A percentile compares a stretch with the other conserved stretches of the same genome.
Evolutionary conservation across 78 protist species (phyloP).

Genomic region (slime mould (Dictyostelium discoideum)): DNA sequence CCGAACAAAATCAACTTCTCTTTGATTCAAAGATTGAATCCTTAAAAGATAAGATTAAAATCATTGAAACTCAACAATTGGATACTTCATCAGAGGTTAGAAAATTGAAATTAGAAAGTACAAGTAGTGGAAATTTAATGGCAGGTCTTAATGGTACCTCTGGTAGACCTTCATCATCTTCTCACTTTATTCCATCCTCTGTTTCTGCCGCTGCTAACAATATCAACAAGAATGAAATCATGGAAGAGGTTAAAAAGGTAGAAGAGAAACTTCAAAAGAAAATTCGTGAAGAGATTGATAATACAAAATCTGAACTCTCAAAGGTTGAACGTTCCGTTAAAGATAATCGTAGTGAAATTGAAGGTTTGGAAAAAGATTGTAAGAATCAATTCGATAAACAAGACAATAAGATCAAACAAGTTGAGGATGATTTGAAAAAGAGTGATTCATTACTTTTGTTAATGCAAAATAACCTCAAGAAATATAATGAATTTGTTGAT

Average conservation of each 20-base stretch:
- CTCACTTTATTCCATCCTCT: not conserved
- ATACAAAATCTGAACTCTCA: not conserved
- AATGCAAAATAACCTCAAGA: constrained; percentile 67
- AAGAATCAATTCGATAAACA: constrained; percentile 53
- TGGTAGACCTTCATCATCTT: not conserved
- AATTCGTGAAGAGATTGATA: not conserved
- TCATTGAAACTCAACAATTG: constrained; percentile 38
- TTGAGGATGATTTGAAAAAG: constrained; percentile 67
- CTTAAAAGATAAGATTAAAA: constrained; percentile 48
- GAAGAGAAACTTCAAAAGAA: constrained; percentile 41
- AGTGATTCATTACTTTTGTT: constrained; percentile 50
- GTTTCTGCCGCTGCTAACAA: not conserved
- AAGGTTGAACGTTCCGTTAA: not conserved
- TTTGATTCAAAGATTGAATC: constrained; percentile 42
- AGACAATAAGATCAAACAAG: constrained; percentile 26
- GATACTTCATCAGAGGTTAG: constrained; percentile 44
- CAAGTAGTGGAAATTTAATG: not conserved
- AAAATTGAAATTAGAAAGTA: constrained; percentile 39
- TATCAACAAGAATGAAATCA: constrained; percentile 37
- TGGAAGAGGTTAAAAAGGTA: constrained; percentile 63
- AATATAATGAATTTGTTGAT: constrained; percentile 58
- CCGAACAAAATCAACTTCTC: not conserved
- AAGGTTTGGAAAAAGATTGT: constrained; percentile 20
- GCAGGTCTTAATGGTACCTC: not conserved
- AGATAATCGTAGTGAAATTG: not conserved